These are phyloP conservation scores for Euphorbia peplus DNA, from an alignment of 345 rosid genomes.

Conservation along the genomic window DNA sequence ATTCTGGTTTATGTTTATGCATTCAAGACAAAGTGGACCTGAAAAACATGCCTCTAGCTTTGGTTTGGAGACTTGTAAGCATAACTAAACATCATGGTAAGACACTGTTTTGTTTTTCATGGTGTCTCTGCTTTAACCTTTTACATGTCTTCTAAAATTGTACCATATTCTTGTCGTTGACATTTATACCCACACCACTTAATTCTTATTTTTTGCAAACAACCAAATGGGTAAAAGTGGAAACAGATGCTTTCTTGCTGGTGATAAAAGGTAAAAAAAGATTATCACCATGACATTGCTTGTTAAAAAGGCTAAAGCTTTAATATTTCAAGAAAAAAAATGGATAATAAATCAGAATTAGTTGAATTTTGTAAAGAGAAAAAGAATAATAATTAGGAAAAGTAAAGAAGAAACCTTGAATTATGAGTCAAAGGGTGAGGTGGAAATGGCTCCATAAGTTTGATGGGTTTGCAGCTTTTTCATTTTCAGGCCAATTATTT, in stretches of 20 bases:
- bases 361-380: not conserved
- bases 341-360: not conserved
- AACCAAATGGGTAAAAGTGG: constrained; percentile 6
- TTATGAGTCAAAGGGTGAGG: constrained; percentile 1
- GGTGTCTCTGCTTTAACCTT: not conserved
- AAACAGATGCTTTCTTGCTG: not conserved
- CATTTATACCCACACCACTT: not conserved
- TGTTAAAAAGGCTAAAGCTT: not conserved
- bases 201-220: not conserved
- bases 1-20: constrained; percentile 27
- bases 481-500: constrained; percentile 2
- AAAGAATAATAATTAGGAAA: not conserved
- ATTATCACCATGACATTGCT: constrained; percentile 6
- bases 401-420: not conserved
- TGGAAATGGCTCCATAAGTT: not conserved
- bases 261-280: not conserved
- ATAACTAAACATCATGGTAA: not conserved
- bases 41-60: constrained; percentile 17
- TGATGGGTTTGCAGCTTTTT: constrained; percentile 3
- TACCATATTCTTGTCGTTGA: not conserved
- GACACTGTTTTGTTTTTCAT: constrained; percentile 1
- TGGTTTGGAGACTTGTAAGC: not conserved
- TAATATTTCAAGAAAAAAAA: not conserved
- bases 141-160: not conserved
- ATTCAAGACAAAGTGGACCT: constrained; percentile 5